phyloP scores from a whole-genome alignment of 2,329 filamentous ascomycete genomes.

The Phaeosphaeria sp. region DNA sequence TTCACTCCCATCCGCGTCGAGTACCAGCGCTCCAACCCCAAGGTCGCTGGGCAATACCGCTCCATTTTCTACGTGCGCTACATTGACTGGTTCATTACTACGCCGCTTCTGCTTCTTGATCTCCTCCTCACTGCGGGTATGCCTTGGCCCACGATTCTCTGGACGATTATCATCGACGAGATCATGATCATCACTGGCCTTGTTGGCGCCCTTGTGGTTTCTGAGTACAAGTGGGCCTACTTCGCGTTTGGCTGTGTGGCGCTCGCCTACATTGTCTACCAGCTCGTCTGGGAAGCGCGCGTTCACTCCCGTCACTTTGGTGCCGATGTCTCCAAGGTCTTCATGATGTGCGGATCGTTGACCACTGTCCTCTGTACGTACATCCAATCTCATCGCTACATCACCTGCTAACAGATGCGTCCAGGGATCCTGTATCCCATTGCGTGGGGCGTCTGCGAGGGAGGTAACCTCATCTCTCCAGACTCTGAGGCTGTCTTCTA shows the following conservation, averaged over 20 bases:
- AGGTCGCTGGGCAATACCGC: conserved; percentile 60
- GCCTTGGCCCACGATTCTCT: conserved; percentile 69
- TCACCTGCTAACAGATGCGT: neutral
- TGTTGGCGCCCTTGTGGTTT: conserved; percentile 68
- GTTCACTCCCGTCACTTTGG: conserved; percentile 64
- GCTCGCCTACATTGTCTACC: conserved; percentile 67
- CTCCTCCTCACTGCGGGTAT: conserved; percentile 69
- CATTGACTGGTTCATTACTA: conserved; percentile 71
- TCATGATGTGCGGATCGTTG: conserved; percentile 63
- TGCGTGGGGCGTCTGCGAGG: conserved; percentile 68
- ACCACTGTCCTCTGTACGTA: conserved; percentile 63
- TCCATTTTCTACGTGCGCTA: conserved; percentile 73
- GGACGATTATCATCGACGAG: conserved; percentile 67
- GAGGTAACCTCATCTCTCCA: conserved; percentile 69
- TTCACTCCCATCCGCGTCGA: conserved; percentile 69
- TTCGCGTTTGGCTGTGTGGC: conserved; percentile 60
- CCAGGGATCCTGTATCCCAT: conserved; percentile 64
- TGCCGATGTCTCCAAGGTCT: conserved; percentile 60
- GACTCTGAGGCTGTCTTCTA: conserved; percentile 75
- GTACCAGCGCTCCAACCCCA: conserved; percentile 56
- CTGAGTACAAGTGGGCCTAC: conserved; percentile 73
- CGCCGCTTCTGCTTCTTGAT: conserved; percentile 68
- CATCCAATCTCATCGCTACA: neutral
- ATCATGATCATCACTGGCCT: conserved; percentile 73
- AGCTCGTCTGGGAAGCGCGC: conserved; percentile 64